Evolutionary conservation across 176 grass and related monocot genomes (phyloP).

Genomic region (Cymbopogon citratus): DNA sequence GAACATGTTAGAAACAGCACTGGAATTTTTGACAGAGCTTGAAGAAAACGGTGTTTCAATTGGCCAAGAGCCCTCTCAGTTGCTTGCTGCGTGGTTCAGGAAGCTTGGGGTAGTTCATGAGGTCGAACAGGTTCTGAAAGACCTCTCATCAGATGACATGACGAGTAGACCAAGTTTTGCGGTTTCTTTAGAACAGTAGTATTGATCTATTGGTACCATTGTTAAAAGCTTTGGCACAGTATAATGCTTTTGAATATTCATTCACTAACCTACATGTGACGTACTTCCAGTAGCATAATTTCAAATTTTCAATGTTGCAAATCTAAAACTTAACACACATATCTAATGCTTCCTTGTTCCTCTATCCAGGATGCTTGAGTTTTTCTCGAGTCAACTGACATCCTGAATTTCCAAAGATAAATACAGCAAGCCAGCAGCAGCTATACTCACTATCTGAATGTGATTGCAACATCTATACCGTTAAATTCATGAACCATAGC

Average conservation of each 20-base stretch:
- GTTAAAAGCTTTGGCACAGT: neutral
- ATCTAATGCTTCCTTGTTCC: neutral
- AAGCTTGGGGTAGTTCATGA: constrained; percentile 63
- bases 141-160: constrained; percentile 11
- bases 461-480: neutral
- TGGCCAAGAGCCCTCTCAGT: constrained; percentile 45
- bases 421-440: neutral
- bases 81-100: constrained; percentile 61
- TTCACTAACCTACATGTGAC: too few relatives aligned
- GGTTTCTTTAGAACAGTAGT: neutral
- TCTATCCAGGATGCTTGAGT: neutral
- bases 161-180: neutral
- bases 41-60: constrained; percentile 51
- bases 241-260: neutral
- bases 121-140: constrained; percentile 54
- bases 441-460: neutral
- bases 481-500: neutral
- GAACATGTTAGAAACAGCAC: constrained; percentile 46
- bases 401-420: neutral
- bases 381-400: neutral
- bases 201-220: neutral
- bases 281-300: neutral
- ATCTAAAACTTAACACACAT: too few relatives aligned
- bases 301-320: neutral
- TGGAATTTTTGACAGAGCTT: constrained; percentile 69